Evolutionary conservation across 768 basidiomycete species (phyloP), one percentile per base, ranked within the genome.

Genomic region (Termitomyces sp.): DNA sequence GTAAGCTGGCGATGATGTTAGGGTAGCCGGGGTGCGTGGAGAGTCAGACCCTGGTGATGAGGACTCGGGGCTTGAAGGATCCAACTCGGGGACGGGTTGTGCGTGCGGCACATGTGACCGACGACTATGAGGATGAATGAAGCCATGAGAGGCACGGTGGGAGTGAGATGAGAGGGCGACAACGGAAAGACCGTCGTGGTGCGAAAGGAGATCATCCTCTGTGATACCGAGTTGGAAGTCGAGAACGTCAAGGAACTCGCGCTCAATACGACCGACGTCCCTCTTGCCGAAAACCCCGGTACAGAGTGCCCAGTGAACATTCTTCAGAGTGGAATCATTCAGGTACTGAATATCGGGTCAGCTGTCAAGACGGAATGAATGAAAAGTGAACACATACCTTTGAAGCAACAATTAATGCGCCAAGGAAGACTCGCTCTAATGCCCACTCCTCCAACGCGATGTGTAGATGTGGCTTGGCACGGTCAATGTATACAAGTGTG

Each of bases 291-390:
- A 92, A 32, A 91, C 87, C 35, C 88, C 87, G 0, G 90, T 90
- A 74, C 89, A 91, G n/a, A 89, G 78, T 9, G 90, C 88, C 92
- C 92, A 95, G 73, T 95, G 92, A 54, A 90, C 81, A 75, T 95
- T 95, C 81, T 95, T 95, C 16, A 94, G 82, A 32, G 91, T 92
- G 16, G 90, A 92, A 72, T 96, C 94, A 72, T 95, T 94, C 39
- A 90, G 77, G 70, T 94, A 94, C 86, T 91, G 62, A 18, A 22
- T 44, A 56, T 54, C 61, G 12, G 38, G 53, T 64, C 24, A 67
- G 46, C 54, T 55, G 55, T 59, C 61, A 45, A 50, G 56, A 50
- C 24, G 59, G 18, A 20, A 60, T 57, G 57, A 54, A 35, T 39
- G 59, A 38, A 20, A 53, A 24, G 33, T 18, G 45, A 57, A 65